A percentile compares a stretch with the other conserved stretches of the same genome.
These are phyloP conservation scores for Scutellaria galericulata DNA, from an alignment of 257 asterid genomes.

Conservation along the genomic window DNA sequence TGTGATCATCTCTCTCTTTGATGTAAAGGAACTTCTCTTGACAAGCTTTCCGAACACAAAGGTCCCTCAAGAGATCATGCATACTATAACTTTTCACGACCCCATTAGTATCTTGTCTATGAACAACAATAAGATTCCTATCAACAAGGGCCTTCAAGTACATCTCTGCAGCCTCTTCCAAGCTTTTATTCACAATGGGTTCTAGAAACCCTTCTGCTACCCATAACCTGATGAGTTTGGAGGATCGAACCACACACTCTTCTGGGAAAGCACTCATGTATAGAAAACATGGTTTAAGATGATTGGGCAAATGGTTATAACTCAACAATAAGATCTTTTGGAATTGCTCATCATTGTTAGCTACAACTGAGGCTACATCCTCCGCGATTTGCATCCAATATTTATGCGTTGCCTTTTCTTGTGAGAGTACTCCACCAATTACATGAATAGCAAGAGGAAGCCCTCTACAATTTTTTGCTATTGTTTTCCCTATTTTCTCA, in stretches of 20 bases:
- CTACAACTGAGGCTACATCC: neutral
- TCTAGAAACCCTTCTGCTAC: constrained; percentile 30
- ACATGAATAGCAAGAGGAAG: constrained; percentile 38
- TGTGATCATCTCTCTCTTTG: neutral
- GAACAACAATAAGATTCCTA: constrained; percentile 20
- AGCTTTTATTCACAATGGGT: neutral
- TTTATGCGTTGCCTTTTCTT: neutral
- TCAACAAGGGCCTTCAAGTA: neutral
- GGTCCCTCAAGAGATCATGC: constrained; percentile 35
- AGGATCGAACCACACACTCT: constrained; percentile 14
- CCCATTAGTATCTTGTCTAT: neutral
- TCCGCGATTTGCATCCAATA: constrained; percentile 21
- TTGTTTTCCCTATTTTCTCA: constrained; percentile 26
- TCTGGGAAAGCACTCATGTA: constrained; percentile 34
- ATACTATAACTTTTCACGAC: constrained; percentile 14
- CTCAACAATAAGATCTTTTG: neutral
- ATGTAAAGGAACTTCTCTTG: constrained; percentile 17
- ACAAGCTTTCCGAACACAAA: constrained; percentile 27
- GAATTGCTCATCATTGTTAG: neutral
- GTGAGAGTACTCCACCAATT: constrained; percentile 30
- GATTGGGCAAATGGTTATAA: constrained; percentile 27
- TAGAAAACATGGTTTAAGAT: constrained; percentile 29
- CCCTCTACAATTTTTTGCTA: constrained; percentile 31
- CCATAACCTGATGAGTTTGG: constrained; percentile 24
- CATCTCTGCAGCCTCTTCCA: neutral